phyloP scores from a whole-genome alignment of 1,139 yeast genomes.

The Kurtzmaniella natalensis region DNA sequence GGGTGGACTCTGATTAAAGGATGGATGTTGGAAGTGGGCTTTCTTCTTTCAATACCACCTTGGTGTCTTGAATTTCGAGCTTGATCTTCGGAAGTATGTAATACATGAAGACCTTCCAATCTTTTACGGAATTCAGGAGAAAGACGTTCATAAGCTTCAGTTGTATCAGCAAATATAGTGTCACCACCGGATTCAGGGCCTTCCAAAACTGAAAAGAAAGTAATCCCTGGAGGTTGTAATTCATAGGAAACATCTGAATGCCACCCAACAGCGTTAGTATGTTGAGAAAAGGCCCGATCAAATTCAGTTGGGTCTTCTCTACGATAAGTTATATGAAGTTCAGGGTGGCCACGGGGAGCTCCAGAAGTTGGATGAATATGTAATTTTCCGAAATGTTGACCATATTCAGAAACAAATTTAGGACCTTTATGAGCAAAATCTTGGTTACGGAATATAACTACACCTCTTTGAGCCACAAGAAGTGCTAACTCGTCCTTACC shows the following conservation, averaged over 20 bases:
- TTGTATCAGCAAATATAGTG: constrained; percentile 62
- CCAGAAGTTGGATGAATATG: constrained; percentile 77
- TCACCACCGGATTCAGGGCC: constrained; percentile 72
- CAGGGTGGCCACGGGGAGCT: constrained; percentile 55
- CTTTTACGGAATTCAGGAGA: constrained; percentile 57
- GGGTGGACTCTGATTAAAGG: constrained; percentile 59
- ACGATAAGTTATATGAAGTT: constrained; percentile 59
- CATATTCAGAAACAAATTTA: constrained; percentile 48
- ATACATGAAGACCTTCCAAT: constrained; percentile 53
- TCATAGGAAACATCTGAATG: constrained; percentile 73
- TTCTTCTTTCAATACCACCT: constrained; percentile 42
- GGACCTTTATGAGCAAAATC: constrained; percentile 59
- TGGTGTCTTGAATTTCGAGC: constrained; percentile 43
- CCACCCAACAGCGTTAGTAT: constrained; percentile 41
- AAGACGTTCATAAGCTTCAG: constrained; percentile 64
- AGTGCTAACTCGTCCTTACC: constrained; percentile 66
- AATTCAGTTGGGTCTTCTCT: constrained; percentile 35
- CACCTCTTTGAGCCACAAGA: constrained; percentile 62
- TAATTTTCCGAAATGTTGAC: constrained; percentile 60
- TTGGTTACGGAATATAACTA: constrained; percentile 64
- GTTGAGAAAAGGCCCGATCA: constrained; percentile 30
- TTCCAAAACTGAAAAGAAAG: constrained; percentile 55
- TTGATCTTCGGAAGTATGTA: constrained; percentile 68
- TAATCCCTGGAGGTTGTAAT: constrained; percentile 63
- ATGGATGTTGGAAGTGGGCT: constrained; percentile 43